Base-by-base conservation (phyloP, 2,329 filamentous ascomycete genomes). In the Neurospora sp. region DNA sequence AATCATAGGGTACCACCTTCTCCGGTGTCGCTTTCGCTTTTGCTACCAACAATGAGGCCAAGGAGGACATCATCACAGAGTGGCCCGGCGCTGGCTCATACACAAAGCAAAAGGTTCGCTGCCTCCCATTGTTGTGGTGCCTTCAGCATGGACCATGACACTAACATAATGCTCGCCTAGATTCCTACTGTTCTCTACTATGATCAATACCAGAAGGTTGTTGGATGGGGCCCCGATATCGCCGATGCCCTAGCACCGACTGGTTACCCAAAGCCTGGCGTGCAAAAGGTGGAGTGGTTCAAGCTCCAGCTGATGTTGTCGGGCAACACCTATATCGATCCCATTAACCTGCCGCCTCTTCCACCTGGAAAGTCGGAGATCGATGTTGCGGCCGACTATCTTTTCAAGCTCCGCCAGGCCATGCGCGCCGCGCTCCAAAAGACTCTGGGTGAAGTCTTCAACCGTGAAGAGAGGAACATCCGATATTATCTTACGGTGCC, bases 261-360 rank as follows among this genome's bases (percentile, higher is more conserved):
- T 52, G 96, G 96, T 73, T 98, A 98, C 81, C 96, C 96, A 75
- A 98, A 98, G 84, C 92, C 92, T 40, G 95, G 95, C 74, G 95
- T 99, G 75, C 96, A 98, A 82, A 98, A 98, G 84, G 95, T 98
- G 33, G 96, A 98, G 83, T 99, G 96, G 96, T 98, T 99, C 87
- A 98, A 98, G 85, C 87, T 99, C 75, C 96, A 99, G 83, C 89
- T 99, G 70, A 98, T 98, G 96, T 87, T 97, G 73, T 97, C 93
- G 71, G 96, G 96, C 73, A 98, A 98, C 85, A 98, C 96, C 65
- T 98, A 98, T 81, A 98, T 98, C 79, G 96, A 98, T 81, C 96
- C 96, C 72, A 98, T 98, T 84, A 98, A 98, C 86, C 88, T 99
- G 74, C 96, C 96, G 66, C 96, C 96, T 74, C 91, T 98, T 79